Evolutionary conservation across 2,329 filamentous ascomycete species (phyloP), one percentile per base, ranked within the genome.

Genomic region (Aspergillaceae sp.): DNA sequence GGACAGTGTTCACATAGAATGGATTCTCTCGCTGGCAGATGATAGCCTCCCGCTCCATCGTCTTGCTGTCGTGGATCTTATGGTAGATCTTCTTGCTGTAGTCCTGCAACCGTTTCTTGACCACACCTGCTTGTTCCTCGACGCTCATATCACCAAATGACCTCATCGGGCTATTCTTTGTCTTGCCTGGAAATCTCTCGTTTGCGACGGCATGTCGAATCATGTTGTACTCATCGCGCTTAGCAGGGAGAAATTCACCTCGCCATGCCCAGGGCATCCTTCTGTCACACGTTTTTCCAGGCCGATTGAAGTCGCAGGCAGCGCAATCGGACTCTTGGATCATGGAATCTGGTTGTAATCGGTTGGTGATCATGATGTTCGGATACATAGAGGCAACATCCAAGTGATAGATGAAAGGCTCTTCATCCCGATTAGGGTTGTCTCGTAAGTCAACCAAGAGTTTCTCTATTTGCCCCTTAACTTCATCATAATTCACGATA

Each of bases 341-440:
- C 89, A 98, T 94, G n/a, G 92, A 97, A 66, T 98, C 92, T 0
- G 92, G 92, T 57, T 98, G 92, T 41, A 98, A 70, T 65, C 92
- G 86, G 66, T 98, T 98, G 1, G 92, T 98, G 2, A 94, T 98
- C 94, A 98, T 98, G 65, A 98, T 98, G 67, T 98, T 98, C 7
- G 92, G 92, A 64, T 98, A 98, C 92, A 98, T 98, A 49, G 92
- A 96, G 11, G 92, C 92, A 48, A 98, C 94, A 62, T 98, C 92
- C 70, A 98, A 74, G 75, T 98, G 92, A 69, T 98, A 98, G 54
- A 98, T 98, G 30, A 94, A 78, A 4, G 92, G 92, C 38, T 82
- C 75, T 65, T 98, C 92, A 56, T 75, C 82, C 51, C 92, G 79
- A 58, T 94, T 89, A 0, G 92, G 91, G 0, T 84, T 92, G 43